Percentiles rank a stretch among this genome's conserved stretches.
Evolutionary conservation across 805 yeast genomes (phyloP).

Genomic region (Helenozyma baotianmanensis): DNA sequence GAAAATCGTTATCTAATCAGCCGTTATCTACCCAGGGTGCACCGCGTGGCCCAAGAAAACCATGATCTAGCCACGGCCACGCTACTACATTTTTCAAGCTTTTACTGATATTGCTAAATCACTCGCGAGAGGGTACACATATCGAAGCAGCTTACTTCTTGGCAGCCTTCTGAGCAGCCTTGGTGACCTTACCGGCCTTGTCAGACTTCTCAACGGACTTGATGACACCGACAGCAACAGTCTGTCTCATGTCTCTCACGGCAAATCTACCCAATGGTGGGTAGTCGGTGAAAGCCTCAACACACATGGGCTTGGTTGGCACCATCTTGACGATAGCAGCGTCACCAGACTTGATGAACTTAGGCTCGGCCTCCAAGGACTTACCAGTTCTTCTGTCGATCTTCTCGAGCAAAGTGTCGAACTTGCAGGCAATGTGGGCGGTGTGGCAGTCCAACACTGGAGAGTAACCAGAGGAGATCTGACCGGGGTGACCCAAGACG

Average conservation of each 20-base stretch:
- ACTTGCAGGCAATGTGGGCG: conserved; percentile 88
- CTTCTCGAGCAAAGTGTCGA: conserved; percentile 74
- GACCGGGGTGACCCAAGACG: conserved; percentile 90
- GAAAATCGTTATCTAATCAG: too few relatives aligned
- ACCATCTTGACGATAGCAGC: conserved; percentile 40
- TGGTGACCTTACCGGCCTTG: conserved; percentile 91
- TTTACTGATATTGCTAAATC: too few relatives aligned
- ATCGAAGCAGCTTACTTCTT: conserved; percentile 57
- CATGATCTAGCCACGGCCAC: too few relatives aligned
- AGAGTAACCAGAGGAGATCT: conserved; percentile 84
- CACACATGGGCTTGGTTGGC: conserved; percentile 42
- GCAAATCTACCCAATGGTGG: conserved; percentile 46
- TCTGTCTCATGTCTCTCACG: conserved; percentile 99
- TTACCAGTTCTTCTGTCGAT: conserved; percentile 71
- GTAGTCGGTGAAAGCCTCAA: conserved; percentile 42
- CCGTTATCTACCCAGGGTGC: too few relatives aligned
- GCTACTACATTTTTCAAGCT: too few relatives aligned
- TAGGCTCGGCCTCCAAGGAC: conserved; percentile 29
- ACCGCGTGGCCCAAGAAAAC: too few relatives aligned
- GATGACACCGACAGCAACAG: conserved; percentile 99
- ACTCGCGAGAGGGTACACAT: too few relatives aligned
- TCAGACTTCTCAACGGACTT: conserved; percentile 87
- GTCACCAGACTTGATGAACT: conserved; percentile 36
- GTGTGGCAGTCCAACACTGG: conserved; percentile 92
- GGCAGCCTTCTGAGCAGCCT: conserved; percentile 85